These are phyloP conservation scores for Kwoniella sp. DNA, from an alignment of 768 basidiomycete species.

Conservation along the genomic window DNA sequence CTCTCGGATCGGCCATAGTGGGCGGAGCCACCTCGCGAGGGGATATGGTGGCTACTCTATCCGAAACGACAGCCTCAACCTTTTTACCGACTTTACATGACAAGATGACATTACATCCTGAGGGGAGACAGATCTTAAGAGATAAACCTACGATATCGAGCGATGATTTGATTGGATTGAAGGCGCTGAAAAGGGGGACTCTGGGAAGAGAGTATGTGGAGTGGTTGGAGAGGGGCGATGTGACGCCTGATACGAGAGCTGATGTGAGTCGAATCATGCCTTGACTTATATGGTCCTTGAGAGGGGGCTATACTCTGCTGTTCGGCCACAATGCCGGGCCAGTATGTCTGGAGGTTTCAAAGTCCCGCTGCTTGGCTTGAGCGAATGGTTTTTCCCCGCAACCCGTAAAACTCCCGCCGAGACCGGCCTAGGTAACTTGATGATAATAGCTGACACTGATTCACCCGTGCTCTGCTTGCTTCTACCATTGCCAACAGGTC, in stretches of 20 bases:
- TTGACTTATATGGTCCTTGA: too few relatives aligned
- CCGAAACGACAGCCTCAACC: slow-evolving; percentile 85
- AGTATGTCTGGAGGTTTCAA: too few relatives aligned
- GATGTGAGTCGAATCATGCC: slow-evolving; percentile 63
- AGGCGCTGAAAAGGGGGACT: slow-evolving; percentile 71
- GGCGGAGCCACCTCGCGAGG: slow-evolving; percentile 70
- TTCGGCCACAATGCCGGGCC: too few relatives aligned
- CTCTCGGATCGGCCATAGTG: slow-evolving; percentile 81
- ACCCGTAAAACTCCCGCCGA: too few relatives aligned
- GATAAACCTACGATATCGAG: slow-evolving; percentile 81
- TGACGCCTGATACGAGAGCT: slow-evolving; percentile 90
- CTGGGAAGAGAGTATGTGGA: slow-evolving; percentile 83
- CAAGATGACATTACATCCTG: slow-evolving; percentile 71
- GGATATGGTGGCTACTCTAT: slow-evolving; percentile 92
- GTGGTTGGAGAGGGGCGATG: slow-evolving; percentile 84
- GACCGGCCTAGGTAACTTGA: too few relatives aligned
- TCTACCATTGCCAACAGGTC: slow-evolving; percentile 63
- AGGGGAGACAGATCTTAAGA: slow-evolving; percentile 81
- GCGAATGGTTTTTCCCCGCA: too few relatives aligned
- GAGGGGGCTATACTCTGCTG: too few relatives aligned
- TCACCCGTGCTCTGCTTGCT: too few relatives aligned
- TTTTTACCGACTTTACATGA: slow-evolving; percentile 75
- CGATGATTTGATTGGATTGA: slow-evolving; percentile 69
- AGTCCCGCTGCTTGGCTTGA: too few relatives aligned
- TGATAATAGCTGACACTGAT: too few relatives aligned